Base-by-base conservation (phyloP, 2,329 filamentous ascomycete species). In the Talaromyces albobiverticillius region DNA sequence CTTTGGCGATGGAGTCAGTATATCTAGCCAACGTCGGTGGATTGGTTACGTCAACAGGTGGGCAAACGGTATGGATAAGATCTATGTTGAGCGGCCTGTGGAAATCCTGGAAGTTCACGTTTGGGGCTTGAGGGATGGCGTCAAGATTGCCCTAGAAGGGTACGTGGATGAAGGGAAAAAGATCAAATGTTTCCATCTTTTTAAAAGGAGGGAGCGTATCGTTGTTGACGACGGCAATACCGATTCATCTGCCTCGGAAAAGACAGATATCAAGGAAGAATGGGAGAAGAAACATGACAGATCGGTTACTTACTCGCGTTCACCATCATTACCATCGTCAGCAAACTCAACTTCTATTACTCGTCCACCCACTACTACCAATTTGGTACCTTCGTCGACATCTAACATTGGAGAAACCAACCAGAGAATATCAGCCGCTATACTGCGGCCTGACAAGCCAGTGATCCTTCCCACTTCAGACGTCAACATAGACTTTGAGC, bases 1-100 rank as follows among this genome's bases (percentile, higher is more conserved):
- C 16, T 97, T 96, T 67, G 94, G 93, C 1, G 82, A 86, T 2
- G 94, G 94, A 3, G 87, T 99, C 22, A 94, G 89, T 31, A 99
- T 99, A 45, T 91, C 92, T 0, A 96, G 90, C 61, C 94, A 99
- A 71, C 71, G 95, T 56, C 82, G 94, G 9, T 96, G 89, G 82
- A 80, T 99, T 16, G 80, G 81, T 26, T 99, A 99, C 67, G 89
- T 96, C 9, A 88, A 96, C 64, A 82, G 88, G 11, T 96, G 93
- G 93, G 82, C 89, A 2, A 83, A 84, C 52, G 74, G 83, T 25
- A 62, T 76, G 61, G 83, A 81, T 16, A 95, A 95, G 72, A 80
- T 81, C 51, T 99, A 97, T 64, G 76, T 90, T 7, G 93, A 97
- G 65, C 79, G 89, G 16, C 83, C 86, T 46, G 81, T 96, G 1